Base-by-base conservation (phyloP, 345 rosid species). In the Brassica nigra region DNA sequence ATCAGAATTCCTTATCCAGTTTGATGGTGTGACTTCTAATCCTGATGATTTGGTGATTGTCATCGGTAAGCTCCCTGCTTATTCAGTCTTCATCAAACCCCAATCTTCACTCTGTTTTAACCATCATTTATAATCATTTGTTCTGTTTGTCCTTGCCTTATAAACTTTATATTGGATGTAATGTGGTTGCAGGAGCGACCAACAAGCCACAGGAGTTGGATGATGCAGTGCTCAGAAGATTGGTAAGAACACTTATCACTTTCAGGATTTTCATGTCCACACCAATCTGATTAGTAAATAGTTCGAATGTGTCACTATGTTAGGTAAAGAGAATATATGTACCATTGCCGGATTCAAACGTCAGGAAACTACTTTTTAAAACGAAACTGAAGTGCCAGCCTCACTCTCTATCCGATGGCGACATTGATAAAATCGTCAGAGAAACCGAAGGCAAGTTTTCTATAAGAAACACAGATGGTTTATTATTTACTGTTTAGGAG, bases 191-290 rank as follows among this genome's bases (percentile, higher is more conserved):
- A 95, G 99, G 99, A 77, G 97, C 99, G 66, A 95, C 99, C 3
- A 95, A 95, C 86, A 95, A 95, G 84, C 99, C 99, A 28, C 99
- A 92, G 73, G 99, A 95, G 65, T 81, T 95, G 86, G 99, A 95
- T 81, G 97, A 95, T 85, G 99, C 97, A 44, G 97, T 95, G 62
- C 92, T 92, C 42, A 85, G 97, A 88, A 89, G 99, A 91, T 75
- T 95, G 95, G 97, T 92, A 42, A 80, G 91, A 82, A 72, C 80
- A 34, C 66, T 54, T 14, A 68, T 28, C 44, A 6, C 73, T n/a
- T 23, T 37, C 31, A 34, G 61, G 33, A 77, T 59, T 76, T 59
- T n/a, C 36, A 11, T 68, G 12, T 31, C 73, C 7, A 47, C 28
- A 33, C 55, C 34, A 18, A n/a, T 66, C 12, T 71, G 57, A n/a